A percentile compares a stretch with the other conserved stretches of the same genome.
These are phyloP conservation scores for Nymphaea colorata DNA, from an alignment of 164 flowering plant genomes.

Conservation along the genomic window DNA sequence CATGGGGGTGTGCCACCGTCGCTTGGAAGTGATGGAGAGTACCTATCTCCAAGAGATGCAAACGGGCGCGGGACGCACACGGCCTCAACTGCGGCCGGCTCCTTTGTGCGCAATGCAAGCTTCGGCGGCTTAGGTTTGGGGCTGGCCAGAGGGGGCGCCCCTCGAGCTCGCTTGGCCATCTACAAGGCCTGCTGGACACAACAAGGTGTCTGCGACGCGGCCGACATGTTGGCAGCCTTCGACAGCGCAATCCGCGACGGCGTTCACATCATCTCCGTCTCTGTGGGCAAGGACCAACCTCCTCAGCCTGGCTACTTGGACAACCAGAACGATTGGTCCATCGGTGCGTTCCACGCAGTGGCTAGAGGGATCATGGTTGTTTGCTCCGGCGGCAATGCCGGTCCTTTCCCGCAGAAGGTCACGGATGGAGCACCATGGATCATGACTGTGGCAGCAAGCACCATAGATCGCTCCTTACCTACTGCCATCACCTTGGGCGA, in stretches of 20 bases:
- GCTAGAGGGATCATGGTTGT: slow-evolving; percentile 34
- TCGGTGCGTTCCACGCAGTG: slow-evolving; percentile 20
- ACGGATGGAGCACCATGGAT: slow-evolving; percentile 40
- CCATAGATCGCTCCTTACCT: slow-evolving; percentile 7
- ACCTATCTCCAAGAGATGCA: not conserved
- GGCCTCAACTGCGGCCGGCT: slow-evolving; percentile 6
- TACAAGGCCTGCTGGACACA: too few relatives aligned
- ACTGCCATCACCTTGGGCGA: not conserved
- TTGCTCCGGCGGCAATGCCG: slow-evolving; percentile 38
- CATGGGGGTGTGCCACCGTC: too few relatives aligned
- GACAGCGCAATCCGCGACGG: too few relatives aligned
- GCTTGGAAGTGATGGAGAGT: too few relatives aligned
- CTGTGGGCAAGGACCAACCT: too few relatives aligned
- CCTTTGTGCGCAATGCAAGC: not conserved
- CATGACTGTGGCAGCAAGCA: slow-evolving; percentile 41
- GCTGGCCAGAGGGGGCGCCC: slow-evolving; percentile 6
- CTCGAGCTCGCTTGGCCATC: not conserved
- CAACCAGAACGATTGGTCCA: not conserved
- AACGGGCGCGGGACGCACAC: slow-evolving; percentile 6
- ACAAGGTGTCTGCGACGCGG: too few relatives aligned
- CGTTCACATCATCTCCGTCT: too few relatives aligned
- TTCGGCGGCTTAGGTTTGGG: slow-evolving; percentile 3
- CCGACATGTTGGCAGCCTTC: too few relatives aligned
- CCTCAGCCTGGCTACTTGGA: too few relatives aligned
- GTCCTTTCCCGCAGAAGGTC: slow-evolving; percentile 35